Conservation (phyloP, 2,329 filamentous ascomycete species). For the Massarina eburnea region DNA sequence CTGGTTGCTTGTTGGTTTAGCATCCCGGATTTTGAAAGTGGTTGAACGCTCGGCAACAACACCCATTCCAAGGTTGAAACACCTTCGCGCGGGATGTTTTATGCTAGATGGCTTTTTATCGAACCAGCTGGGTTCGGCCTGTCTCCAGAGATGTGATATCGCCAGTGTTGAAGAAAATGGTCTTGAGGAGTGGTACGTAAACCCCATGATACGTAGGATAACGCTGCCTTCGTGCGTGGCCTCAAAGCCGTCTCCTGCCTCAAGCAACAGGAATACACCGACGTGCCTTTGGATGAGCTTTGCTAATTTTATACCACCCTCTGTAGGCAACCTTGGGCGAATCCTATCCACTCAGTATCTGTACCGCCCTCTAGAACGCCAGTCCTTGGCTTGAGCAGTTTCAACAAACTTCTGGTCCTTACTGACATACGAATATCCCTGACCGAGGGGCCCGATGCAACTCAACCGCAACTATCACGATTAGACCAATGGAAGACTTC, state of each 20-base stretch:
- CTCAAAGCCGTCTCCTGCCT: too few species aligned
- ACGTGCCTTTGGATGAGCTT: not conserved
- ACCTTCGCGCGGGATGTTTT: conserved; percentile 60
- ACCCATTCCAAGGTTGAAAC: conserved; percentile 39
- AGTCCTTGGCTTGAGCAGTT: conserved; percentile 53
- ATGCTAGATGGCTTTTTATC: conserved; percentile 63
- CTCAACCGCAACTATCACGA: conserved; percentile 32
- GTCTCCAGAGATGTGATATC: conserved; percentile 54
- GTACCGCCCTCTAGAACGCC: conserved; percentile 25
- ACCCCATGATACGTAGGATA: not conserved
- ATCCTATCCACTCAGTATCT: conserved; percentile 46
- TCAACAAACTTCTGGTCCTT: conserved; percentile 51
- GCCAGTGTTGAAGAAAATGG: conserved; percentile 64
- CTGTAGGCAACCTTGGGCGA: conserved; percentile 62
- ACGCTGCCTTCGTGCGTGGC: too few species aligned
- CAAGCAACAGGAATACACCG: too few species aligned
- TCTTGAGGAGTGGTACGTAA: conserved; percentile 64
- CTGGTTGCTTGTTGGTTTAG: conserved; percentile 66
- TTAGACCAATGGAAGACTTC: conserved; percentile 42
- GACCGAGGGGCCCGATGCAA: conserved; percentile 11
- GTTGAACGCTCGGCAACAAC: conserved; percentile 40
- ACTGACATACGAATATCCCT: conserved; percentile 23
- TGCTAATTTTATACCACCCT: not conserved
- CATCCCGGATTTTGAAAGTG: conserved; percentile 57
- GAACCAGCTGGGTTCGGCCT: conserved; percentile 54